These are phyloP conservation scores for Leishmania major DNA, from an alignment of 208 protist genomes.

Conservation along the genomic window DNA sequence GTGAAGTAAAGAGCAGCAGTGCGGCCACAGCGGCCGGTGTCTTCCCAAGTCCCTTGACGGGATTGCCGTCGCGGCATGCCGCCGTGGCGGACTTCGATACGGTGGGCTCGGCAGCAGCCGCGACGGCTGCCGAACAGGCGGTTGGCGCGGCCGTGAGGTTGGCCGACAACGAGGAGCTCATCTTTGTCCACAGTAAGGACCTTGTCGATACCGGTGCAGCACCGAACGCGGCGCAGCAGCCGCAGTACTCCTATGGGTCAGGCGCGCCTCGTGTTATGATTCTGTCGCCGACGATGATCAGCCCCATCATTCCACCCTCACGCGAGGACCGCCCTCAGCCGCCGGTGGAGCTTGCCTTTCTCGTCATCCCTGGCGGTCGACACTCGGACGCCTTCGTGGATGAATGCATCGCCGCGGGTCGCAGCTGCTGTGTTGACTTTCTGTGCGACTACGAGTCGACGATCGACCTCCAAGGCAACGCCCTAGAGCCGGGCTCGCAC, in stretches of 20 bases:
- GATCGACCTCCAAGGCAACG: slow-evolving; percentile 14
- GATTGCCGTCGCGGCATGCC: neutral
- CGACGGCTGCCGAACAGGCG: neutral
- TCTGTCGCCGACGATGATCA: slow-evolving; percentile 2
- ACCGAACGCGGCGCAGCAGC: neutral
- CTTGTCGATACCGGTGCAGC: neutral
- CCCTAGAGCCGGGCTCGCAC: neutral
- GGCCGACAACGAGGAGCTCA: neutral
- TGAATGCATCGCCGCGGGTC: slow-evolving; percentile 57
- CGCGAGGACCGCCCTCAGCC: slow-evolving; percentile 23
- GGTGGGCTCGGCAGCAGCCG: neutral
- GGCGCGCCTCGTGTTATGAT: neutral
- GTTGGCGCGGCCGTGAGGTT: neutral
- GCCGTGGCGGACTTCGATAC: neutral
- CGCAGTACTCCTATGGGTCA: neutral
- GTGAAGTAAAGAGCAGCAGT: slow-evolving; percentile 1
- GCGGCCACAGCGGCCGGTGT: neutral
- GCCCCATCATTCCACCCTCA: slow-evolving; percentile 11
- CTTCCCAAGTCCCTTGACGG: neutral
- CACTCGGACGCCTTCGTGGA: slow-evolving; percentile 84
- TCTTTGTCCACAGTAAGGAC: neutral
- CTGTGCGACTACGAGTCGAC: slow-evolving; percentile 69
- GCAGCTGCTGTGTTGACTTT: slow-evolving; percentile 79
- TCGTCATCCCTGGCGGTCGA: slow-evolving; percentile 54
- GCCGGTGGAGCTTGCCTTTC: slow-evolving; percentile 56